Percentiles rank a stretch among this genome's conserved stretches.
phyloP scores from a whole-genome alignment of 495 filamentous ascomycete genomes.

The Penicillium steckii region DNA sequence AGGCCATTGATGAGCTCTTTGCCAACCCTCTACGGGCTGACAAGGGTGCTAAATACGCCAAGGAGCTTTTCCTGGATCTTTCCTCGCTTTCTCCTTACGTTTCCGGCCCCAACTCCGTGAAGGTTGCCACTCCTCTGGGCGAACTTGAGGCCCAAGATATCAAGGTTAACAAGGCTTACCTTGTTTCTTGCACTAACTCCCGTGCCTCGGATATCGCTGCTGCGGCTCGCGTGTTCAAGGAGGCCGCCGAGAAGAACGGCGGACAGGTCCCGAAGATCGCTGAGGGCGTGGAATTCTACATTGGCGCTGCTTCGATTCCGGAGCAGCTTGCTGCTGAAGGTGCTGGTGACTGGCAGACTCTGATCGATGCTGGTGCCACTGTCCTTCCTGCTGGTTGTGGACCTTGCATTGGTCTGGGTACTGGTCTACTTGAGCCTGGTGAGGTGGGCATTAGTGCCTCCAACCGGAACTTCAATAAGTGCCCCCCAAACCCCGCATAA shows the following conservation, averaged over 20 bases:
- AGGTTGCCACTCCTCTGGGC: constrained; percentile 70
- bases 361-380: constrained; percentile 77
- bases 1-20: constrained; percentile 69
- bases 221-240: constrained; percentile 83
- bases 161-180: constrained; percentile 79
- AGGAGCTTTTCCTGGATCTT: constrained; percentile 73
- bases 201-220: constrained; percentile 78
- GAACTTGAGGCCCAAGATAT: constrained; percentile 75
- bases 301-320: constrained; percentile 79
- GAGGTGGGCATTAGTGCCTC: constrained; percentile 87
- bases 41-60: constrained; percentile 76
- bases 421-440: constrained; percentile 77
- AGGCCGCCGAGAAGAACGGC: constrained; percentile 58
- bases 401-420: constrained; percentile 85
- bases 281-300: constrained; percentile 79
- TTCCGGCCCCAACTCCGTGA: constrained; percentile 89
- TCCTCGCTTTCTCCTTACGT: constrained; percentile 85
- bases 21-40: constrained; percentile 67
- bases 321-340: constrained; percentile 82
- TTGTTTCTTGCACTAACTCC: constrained; percentile 90
- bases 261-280: constrained; percentile 72
- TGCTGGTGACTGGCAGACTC: constrained; percentile 81
- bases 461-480: constrained; percentile 96
- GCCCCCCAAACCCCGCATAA: too few relatives aligned
- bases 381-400: constrained; percentile 79